These are phyloP conservation scores for Macroventuria anomochaeta DNA, from an alignment of 2,329 filamentous ascomycete species.

Conservation along the genomic window DNA sequence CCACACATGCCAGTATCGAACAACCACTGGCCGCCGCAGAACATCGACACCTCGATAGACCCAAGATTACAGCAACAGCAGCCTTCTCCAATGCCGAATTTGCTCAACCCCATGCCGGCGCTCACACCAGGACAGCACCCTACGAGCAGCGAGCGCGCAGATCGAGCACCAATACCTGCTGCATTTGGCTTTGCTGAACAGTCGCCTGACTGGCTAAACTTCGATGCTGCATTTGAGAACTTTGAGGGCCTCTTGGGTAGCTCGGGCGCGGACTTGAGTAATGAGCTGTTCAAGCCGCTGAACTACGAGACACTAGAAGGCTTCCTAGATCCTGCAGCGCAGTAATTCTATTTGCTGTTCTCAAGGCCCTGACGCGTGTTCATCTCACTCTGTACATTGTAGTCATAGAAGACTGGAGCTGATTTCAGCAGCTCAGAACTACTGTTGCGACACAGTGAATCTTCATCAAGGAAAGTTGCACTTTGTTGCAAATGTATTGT, in stretches of 20 bases:
- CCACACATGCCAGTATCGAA: slow-evolving; percentile 19
- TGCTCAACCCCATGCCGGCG: slow-evolving; percentile 39
- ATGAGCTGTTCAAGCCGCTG: slow-evolving; percentile 47
- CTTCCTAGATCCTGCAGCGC: slow-evolving; percentile 38
- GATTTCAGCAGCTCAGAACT: no score
- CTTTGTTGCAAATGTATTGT: no score
- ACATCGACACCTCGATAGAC: slow-evolving; percentile 40
- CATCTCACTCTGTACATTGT: no score
- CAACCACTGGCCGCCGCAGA: slow-evolving; percentile 33
- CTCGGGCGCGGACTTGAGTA: slow-evolving; percentile 48
- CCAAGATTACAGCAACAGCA: slow-evolving; percentile 42
- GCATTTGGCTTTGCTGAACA: slow-evolving; percentile 42
- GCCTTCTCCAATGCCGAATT: slow-evolving; percentile 36
- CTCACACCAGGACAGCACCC: slow-evolving; percentile 46
- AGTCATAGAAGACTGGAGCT: no score
- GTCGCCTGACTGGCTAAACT: slow-evolving; percentile 49
- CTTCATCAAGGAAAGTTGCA: no score
- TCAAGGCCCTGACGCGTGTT: no score
- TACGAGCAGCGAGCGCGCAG: slow-evolving; percentile 46
- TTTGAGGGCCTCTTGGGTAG: slow-evolving; percentile 49
- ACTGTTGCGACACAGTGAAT: no score
- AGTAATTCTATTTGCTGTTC: neutral
- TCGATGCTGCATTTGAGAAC: slow-evolving; percentile 50
- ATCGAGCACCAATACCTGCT: slow-evolving; percentile 34
- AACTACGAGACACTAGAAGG: slow-evolving; percentile 46